These are phyloP conservation scores for Lactarius hengduanensis DNA, from an alignment of 768 basidiomycete genomes.

Conservation along the genomic window DNA sequence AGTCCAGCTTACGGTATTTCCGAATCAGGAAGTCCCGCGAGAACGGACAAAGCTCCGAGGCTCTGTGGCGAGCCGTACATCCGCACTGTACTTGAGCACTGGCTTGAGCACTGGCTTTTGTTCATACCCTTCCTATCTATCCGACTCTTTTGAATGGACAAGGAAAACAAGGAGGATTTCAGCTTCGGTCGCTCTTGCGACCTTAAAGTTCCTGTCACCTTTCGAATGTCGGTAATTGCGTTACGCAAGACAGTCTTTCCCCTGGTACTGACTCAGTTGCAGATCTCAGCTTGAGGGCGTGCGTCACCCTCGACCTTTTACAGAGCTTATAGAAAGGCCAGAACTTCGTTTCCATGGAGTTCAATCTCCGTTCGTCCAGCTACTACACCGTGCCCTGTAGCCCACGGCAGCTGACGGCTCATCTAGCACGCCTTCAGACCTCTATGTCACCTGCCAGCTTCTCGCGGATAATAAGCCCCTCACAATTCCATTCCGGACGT, in stretches of 20 bases:
- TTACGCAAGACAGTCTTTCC: background rate
- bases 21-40: background rate
- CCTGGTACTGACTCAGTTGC: background rate
- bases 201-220: conserved; percentile 82
- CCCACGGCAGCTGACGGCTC: conserved; percentile 19
- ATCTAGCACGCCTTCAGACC: conserved; percentile 78
- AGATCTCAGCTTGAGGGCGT: conserved; percentile 87
- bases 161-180: conserved; percentile 79
- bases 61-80: no score
- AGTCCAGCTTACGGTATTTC: no score
- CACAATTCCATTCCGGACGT: conserved; percentile 88
- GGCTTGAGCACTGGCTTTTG: no score
- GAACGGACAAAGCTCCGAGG: no score
- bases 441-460: conserved; percentile 91
- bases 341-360: conserved; percentile 84
- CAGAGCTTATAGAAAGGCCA: conserved; percentile 80
- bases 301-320: conserved; percentile 66
- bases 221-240: conserved; percentile 59
- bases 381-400: background rate
- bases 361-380: conserved; percentile 63
- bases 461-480: conserved; percentile 91
- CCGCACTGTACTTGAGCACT: no score
- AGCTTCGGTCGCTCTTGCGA: conserved; percentile 91
- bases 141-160: conserved; percentile 43
- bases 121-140: background rate